Conservation (phyloP, 768 basidiomycete genomes). For the Megacollybia marginata region DNA sequence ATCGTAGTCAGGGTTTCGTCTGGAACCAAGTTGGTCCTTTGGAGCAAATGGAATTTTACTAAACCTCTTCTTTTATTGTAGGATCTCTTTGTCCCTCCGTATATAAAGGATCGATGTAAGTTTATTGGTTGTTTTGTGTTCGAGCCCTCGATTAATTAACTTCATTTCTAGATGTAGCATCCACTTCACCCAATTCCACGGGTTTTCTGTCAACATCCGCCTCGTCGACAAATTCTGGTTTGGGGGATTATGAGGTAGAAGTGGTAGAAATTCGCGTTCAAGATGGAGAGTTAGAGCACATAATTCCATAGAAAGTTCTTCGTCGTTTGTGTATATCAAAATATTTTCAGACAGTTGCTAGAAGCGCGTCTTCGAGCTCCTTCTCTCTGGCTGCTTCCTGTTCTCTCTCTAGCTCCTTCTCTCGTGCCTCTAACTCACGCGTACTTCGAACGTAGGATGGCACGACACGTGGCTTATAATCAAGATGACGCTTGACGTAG, state of each 20-base stretch:
- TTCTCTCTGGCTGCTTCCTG: conserved; percentile 33
- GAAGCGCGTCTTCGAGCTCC: conserved; percentile 6
- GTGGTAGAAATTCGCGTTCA: conserved; percentile 82
- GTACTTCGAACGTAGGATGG: conserved; percentile 56
- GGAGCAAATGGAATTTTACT: too few species aligned
- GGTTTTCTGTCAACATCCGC: conserved; percentile 63
- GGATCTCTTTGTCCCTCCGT: conserved; percentile 85
- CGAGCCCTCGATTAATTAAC: conserved; percentile 8
- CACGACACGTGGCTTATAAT: conserved; percentile 67
- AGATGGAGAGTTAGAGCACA: conserved; percentile 69
- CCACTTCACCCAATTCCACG: conserved; percentile 67
- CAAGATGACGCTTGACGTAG: conserved; percentile 85
- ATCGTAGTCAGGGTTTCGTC: conserved; percentile 81
- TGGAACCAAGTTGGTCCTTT: conserved; percentile 72
- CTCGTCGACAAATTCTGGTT: conserved; percentile 57
- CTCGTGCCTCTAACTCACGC: conserved; percentile 59
- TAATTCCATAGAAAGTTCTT: conserved; percentile 53
- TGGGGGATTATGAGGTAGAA: conserved; percentile 77
- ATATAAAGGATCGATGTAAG: conserved; percentile 87
- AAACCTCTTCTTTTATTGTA: conserved; percentile 16
- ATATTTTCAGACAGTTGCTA: too few species aligned
- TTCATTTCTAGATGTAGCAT: conserved; percentile 56
- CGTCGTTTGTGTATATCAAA: too few species aligned
- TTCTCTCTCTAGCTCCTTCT: conserved; percentile 48
- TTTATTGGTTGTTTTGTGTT: conserved; percentile 10